Evolutionary conservation across 495 filamentous ascomycete genomes (phyloP), one percentile per base, ranked within the genome.

Genomic region (Geoglossum glabrum): DNA sequence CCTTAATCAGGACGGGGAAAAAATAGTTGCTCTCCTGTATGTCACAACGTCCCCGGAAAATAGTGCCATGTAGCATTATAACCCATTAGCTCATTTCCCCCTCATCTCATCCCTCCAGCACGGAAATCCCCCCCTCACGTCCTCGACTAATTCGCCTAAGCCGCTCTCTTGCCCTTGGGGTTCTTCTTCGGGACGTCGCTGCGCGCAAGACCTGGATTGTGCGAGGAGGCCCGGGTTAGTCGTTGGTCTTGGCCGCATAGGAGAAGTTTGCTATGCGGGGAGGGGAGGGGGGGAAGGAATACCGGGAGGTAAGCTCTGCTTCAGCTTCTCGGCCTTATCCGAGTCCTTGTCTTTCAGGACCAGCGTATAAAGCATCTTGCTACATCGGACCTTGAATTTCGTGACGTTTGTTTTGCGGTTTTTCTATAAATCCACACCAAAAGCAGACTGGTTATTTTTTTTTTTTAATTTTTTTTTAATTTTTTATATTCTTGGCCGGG

Each of bases 311-410:
- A 99, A 77, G 73, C 81, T 87, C 82, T 97, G 90, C 86, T 96
- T 97, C 62, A 99, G 83, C 85, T 99, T 99, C 78, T 97, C 92
- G 71, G 90, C 92, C 86, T 96, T 97, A 66, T 96, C 92, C 67
- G 82, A 79, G 75, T 98, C 71, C 80, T 95, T 95, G 75, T 98
- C 71, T 80, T 95, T 95, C 66, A 99, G 83, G 69, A 92, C 85
- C 61, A 97, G 83, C 64, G 93, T 94, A 84, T 99, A 99, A 64
- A 97, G 76, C 77, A 87, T 83, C 65, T 84, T 79, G 67, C 84
- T 75, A 80, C 92, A 97, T 71, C 92, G 87, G 80, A 99, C 93
- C 85, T 99, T 99, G 86, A 99, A 97, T 82, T 99, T 99, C 81
- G 87, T 89, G 77, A 90, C 83, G 71, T 83, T 77, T 62, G 78